phyloP scores from a whole-genome alignment of 2,329 filamentous ascomycete species.

The Aspergillus sp. region DNA sequence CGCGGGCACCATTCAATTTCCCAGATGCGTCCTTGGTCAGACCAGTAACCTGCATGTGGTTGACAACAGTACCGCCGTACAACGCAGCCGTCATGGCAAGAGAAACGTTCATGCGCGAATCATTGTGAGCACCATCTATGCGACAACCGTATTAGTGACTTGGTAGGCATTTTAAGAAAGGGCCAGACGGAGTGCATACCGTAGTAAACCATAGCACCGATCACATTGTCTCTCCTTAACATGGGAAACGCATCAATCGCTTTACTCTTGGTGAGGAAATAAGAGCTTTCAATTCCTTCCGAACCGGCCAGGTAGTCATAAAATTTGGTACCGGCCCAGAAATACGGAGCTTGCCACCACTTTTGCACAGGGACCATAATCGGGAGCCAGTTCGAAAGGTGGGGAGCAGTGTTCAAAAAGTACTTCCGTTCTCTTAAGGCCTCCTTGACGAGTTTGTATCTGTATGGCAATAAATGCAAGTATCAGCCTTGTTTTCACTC shows the following conservation, averaged over 20 bases:
- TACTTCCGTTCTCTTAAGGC: conserved; percentile 76
- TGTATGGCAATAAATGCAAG: conserved; percentile 8
- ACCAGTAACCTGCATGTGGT: conserved; percentile 72
- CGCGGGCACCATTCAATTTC: conserved; percentile 63
- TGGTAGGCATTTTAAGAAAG: neutral
- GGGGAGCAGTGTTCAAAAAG: conserved; percentile 74
- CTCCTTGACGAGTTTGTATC: conserved; percentile 67
- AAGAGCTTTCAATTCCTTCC: conserved; percentile 82
- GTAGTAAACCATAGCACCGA: conserved; percentile 83
- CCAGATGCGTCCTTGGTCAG: conserved; percentile 69
- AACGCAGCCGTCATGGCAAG: conserved; percentile 83
- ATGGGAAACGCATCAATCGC: conserved; percentile 83
- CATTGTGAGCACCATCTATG: conserved; percentile 78
- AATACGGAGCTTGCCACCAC: conserved; percentile 77
- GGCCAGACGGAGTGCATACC: conserved; percentile 35
- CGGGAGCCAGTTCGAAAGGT: conserved; percentile 72
- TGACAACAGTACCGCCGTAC: conserved; percentile 75
- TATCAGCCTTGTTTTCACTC: neutral
- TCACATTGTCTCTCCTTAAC: conserved; percentile 70
- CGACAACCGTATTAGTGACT: neutral
- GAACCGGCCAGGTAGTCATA: conserved; percentile 81
- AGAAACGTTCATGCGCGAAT: conserved; percentile 87
- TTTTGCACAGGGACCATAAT: conserved; percentile 77
- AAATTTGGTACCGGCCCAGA: conserved; percentile 65
- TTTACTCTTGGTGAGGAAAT: conserved; percentile 80